phyloP scores from a whole-genome alignment of 1,284 basidiomycete species.

The Rhodotorula glutinis region DNA sequence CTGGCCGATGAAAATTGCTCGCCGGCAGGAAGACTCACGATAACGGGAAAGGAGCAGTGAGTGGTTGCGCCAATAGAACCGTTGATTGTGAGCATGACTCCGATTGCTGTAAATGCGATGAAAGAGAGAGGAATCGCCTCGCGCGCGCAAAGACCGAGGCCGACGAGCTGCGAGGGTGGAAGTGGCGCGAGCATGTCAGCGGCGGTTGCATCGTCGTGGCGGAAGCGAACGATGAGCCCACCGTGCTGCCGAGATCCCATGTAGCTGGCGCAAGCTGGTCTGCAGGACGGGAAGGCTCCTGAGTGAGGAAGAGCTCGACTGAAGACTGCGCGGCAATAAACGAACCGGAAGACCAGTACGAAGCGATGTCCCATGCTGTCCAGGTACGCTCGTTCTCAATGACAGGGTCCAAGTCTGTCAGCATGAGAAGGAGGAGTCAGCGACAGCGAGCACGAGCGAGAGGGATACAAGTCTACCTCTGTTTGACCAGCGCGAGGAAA shows the following conservation, averaged over 20 bases:
- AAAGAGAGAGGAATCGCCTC: slow-evolving; percentile 57
- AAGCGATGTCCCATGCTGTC: slow-evolving; percentile 60
- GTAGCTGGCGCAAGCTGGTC: slow-evolving; percentile 53
- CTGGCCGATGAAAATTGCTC: too few species aligned
- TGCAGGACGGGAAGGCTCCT: not conserved
- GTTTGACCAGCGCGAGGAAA: slow-evolving; percentile 10
- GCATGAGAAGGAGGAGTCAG: too few species aligned
- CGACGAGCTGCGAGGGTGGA: slow-evolving; percentile 55
- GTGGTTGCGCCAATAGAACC: slow-evolving; percentile 58
- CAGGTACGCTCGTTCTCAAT: slow-evolving; percentile 61
- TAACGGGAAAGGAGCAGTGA: slow-evolving; percentile 65
- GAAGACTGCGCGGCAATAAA: too few species aligned
- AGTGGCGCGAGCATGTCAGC: too few species aligned
- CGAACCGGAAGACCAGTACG: slow-evolving; percentile 57
- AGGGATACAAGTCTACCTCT: not conserved
- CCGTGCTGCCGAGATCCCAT: slow-evolving; percentile 45
- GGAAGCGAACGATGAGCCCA: slow-evolving; percentile 42
- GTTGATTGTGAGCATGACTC: slow-evolving; percentile 54
- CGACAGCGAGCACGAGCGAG: not conserved
- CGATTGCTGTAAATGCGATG: slow-evolving; percentile 60
- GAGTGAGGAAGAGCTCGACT: too few species aligned
- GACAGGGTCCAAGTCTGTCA: slow-evolving; percentile 65
- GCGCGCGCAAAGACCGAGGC: slow-evolving; percentile 63
- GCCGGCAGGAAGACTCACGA: slow-evolving; percentile 50
- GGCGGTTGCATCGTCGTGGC: slow-evolving; percentile 34